Evolutionary conservation across 495 filamentous ascomycete genomes (phyloP).

Genomic region (Neurospora sp.): DNA sequence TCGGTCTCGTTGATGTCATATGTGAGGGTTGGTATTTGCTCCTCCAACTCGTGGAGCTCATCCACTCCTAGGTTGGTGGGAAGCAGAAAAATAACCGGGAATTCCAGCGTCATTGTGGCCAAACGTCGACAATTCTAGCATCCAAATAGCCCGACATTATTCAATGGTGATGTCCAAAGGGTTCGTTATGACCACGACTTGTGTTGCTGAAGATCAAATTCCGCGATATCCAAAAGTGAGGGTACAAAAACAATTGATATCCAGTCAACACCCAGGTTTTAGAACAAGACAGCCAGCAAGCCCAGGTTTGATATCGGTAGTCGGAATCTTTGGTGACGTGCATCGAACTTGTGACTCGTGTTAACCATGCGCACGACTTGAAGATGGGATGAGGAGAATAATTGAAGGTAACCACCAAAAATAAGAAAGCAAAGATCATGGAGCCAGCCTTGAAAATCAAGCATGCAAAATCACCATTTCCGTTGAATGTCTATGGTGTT

Average conservation of each 20-base stretch:
- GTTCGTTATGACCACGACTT: not conserved
- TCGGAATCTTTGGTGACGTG: not conserved
- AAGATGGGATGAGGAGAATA: not conserved
- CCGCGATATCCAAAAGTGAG: not conserved
- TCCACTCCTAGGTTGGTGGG: conserved; percentile 54
- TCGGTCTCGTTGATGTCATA: conserved; percentile 63
- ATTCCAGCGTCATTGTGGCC: conserved; percentile 18
- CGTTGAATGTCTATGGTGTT: not conserved
- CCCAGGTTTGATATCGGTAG: not conserved
- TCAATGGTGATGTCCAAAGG: not conserved
- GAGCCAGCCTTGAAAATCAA: not conserved
- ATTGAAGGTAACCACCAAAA: not conserved
- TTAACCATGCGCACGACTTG: not conserved
- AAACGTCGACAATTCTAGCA: not conserved
- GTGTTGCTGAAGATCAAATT: not conserved
- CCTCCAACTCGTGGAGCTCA: conserved; percentile 52
- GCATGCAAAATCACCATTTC: not conserved
- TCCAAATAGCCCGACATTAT: not conserved
- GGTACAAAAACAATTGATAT: not conserved
- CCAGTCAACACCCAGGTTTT: not conserved
- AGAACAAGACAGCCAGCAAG: not conserved
- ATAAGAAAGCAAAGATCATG: not conserved
- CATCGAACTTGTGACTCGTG: not conserved
- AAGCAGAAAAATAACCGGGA: conserved; percentile 69
- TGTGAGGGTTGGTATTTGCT: conserved; percentile 54